Conservation (phyloP, 2,329 filamentous ascomycete genomes). For the Tolypocladium endophyticum region DNA sequence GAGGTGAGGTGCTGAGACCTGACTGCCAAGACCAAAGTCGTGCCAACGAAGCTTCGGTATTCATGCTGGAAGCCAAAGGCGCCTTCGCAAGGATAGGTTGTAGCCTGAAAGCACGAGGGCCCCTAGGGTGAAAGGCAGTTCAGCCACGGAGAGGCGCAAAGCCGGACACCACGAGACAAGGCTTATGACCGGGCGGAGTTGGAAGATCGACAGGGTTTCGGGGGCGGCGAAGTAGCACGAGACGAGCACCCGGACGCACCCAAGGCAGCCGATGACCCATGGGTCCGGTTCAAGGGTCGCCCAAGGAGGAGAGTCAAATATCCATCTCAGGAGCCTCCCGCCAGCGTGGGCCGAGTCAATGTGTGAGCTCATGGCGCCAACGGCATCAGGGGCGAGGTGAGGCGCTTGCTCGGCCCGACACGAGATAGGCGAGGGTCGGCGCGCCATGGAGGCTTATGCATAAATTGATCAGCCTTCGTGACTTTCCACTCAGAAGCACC, state of each 20-base stretch:
- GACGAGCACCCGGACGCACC: not conserved
- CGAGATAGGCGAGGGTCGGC: not conserved
- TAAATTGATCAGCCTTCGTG: not conserved
- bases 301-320: not conserved
- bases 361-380: not conserved
- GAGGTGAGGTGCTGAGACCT: not conserved
- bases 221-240: not conserved
- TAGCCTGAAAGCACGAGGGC: not conserved
- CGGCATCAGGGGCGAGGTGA: not conserved
- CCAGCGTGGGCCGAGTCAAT: not conserved
- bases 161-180: not conserved
- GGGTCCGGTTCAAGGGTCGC: not conserved
- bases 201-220: not conserved
- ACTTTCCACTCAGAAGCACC: not conserved
- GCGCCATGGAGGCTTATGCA: not conserved
- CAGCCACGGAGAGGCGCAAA: not conserved
- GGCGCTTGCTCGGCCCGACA: not conserved
- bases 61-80: not conserved
- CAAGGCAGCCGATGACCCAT: not conserved
- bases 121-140: not conserved
- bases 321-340: not conserved
- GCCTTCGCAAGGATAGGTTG: not conserved
- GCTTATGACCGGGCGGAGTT: not conserved
- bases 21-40: too few relatives aligned
- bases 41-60: not conserved